Evolutionary conservation across 2,329 filamentous ascomycete species (phyloP).

Genomic region (Clarireedia monteithiana): DNA sequence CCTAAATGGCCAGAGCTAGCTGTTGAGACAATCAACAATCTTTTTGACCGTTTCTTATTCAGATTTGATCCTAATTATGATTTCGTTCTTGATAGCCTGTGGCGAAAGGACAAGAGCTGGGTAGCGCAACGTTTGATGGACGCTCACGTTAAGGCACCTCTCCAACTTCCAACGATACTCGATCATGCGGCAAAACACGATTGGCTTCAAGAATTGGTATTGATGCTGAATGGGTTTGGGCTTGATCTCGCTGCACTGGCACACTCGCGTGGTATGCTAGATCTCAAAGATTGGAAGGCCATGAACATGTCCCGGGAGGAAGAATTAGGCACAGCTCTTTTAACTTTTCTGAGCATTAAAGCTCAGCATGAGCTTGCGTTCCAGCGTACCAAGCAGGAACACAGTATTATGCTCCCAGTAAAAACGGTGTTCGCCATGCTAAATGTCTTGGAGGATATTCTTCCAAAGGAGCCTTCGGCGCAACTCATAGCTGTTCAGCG

Average conservation of each 20-base stretch:
- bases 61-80: slow-evolving; percentile 72
- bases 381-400: slow-evolving; percentile 53
- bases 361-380: slow-evolving; percentile 70
- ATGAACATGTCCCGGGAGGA: slow-evolving; percentile 58
- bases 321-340: slow-evolving; percentile 62
- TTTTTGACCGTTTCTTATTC: slow-evolving; percentile 77
- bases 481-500: slow-evolving; percentile 77
- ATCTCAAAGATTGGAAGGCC: slow-evolving; percentile 74
- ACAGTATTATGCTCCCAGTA: slow-evolving; percentile 70
- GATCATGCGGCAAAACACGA: slow-evolving; percentile 74
- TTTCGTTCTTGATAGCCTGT: slow-evolving; percentile 85
- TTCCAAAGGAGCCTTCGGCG: slow-evolving; percentile 49
- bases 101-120: slow-evolving; percentile 86
- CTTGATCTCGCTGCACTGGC: slow-evolving; percentile 81
- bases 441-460: slow-evolving; percentile 66
- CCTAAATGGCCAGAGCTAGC: slow-evolving; percentile 72
- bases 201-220: slow-evolving; percentile 75
- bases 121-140: slow-evolving; percentile 74
- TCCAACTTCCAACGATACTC: slow-evolving; percentile 60
- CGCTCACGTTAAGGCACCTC: slow-evolving; percentile 61
- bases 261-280: slow-evolving; percentile 71
- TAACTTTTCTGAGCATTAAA: slow-evolving; percentile 79
- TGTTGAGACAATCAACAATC: slow-evolving; percentile 64
- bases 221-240: slow-evolving; percentile 62
- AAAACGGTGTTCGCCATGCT: slow-evolving; percentile 79